Conservation (phyloP, 2,329 filamentous ascomycete species). For the Penicillium digitatum region DNA sequence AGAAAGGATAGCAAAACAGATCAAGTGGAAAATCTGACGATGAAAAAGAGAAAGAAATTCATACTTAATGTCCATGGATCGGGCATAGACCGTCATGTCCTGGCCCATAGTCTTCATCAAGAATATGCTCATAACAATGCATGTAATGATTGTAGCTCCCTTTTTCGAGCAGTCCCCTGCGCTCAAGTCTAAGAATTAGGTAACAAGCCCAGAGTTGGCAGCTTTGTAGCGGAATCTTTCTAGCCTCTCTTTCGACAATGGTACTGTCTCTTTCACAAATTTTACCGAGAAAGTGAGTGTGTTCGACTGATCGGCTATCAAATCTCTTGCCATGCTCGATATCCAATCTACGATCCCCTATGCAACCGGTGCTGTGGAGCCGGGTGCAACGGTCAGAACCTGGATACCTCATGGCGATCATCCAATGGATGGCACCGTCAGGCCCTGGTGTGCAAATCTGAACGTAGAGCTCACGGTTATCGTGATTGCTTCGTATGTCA, state of each 20-base stretch:
- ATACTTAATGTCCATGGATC: not conserved
- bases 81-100: no score
- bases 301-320: not conserved
- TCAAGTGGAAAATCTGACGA: not conserved
- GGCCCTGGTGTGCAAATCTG: not conserved
- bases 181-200: not conserved
- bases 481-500: not conserved
- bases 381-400: not conserved
- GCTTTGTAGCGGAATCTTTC: not conserved
- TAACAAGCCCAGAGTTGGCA: slow-evolving; percentile 2
- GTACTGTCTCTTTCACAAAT: not conserved
- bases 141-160: not conserved
- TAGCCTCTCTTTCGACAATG: not conserved
- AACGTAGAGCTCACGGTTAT: not conserved
- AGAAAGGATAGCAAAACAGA: not conserved
- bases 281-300: not conserved
- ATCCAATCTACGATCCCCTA: not conserved
- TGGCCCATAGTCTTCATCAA: not conserved
- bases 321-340: not conserved
- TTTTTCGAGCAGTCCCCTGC: not conserved
- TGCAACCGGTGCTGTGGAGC: not conserved
- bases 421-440: not conserved
- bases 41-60: not conserved
- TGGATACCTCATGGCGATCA: not conserved
- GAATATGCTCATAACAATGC: not conserved